Base-by-base conservation (phyloP, 306 rosid species). In the Acmispon strigosus region DNA sequence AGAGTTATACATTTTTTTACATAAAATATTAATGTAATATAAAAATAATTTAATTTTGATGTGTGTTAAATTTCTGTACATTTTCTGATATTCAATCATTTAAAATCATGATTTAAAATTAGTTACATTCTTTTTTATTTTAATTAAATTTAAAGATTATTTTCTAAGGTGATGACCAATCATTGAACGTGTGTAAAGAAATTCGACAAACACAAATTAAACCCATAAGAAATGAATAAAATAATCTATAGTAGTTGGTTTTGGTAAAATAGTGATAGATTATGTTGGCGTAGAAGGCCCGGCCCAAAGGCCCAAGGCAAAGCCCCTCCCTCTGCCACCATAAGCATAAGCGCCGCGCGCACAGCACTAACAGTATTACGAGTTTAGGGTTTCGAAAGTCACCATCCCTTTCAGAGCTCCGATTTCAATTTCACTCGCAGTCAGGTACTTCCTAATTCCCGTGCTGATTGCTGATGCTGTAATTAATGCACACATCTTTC, bases 401-500 rank as follows among this genome's bases (percentile, higher is more conserved):
- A 22, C 27, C 27, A 22, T 22, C 68, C 32, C 20, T 32, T 62
- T 29, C 4, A 2, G 44, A 66, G 70, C 65, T 48, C 63, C 57
- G 0, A 5, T 72, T 51, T 19, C 15, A 14, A 10, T 66, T 49
- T 44, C n/a, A 3, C 27, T 6, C 59, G 6, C 66, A 3, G 0
- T 58, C 53, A 69, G 83, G 86, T 82, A 82, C 80, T 63, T 22
- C 43, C 49, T 2, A 43, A 57, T 52, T 19, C 47, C 75, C 47
- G n/a, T n/a, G n/a, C n/a, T n/a, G n/a, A n/a, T n/a, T 11, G 10
- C 42, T n/a, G 3, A 24, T 15, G n/a, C 42, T 27, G 9, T 48
- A 6, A 13, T 53, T 8, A 32, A 42, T 55, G 42, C 69, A 2
- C 57, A 19, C 20, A 22, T 32, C 22, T 1, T 43, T 68, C 11